Percentiles rank a stretch among this genome's conserved stretches.
Evolutionary conservation across 1,284 basidiomycete species (phyloP).

Genomic region (Sanguinoderma infundibulare): DNA sequence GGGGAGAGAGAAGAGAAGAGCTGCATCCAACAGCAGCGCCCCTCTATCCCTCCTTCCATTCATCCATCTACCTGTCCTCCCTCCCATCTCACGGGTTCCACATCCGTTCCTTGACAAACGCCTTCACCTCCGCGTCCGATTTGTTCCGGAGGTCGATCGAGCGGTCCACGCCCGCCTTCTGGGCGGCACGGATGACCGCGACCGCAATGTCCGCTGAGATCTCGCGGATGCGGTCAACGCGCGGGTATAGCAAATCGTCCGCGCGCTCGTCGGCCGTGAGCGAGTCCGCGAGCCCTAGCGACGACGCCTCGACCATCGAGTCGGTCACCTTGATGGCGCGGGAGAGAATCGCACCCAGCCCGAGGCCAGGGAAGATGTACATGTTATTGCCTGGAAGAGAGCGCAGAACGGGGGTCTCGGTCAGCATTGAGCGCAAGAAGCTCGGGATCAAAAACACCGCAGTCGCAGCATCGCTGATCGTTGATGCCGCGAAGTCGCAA

Average conservation of each 20-base stretch:
- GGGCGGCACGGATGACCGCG: constrained; percentile 78
- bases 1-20: too few relatives aligned
- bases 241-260: constrained; percentile 74
- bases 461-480: neutral
- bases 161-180: constrained; percentile 71
- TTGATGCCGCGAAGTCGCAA: neutral
- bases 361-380: constrained; percentile 81
- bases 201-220: constrained; percentile 79
- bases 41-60: too few relatives aligned
- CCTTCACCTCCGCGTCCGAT: constrained; percentile 58
- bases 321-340: constrained; percentile 73
- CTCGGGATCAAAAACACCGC: neutral
- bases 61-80: too few relatives aligned
- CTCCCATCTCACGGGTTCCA: constrained; percentile 72
- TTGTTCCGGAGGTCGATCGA: constrained; percentile 56
- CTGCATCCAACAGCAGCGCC: too few relatives aligned
- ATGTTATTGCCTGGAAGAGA: constrained; percentile 72
- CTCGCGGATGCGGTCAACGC: constrained; percentile 80
- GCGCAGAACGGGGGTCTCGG: neutral
- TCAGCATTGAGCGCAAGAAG: too few relatives aligned
- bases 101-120: constrained; percentile 66
- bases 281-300: constrained; percentile 79
- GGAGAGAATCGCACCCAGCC: constrained; percentile 78
- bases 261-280: constrained; percentile 75
- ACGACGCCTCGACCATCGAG: constrained; percentile 81